phyloP scores from a whole-genome alignment of 352 stramenopile species.

The Phytophthora agathidicida region DNA sequence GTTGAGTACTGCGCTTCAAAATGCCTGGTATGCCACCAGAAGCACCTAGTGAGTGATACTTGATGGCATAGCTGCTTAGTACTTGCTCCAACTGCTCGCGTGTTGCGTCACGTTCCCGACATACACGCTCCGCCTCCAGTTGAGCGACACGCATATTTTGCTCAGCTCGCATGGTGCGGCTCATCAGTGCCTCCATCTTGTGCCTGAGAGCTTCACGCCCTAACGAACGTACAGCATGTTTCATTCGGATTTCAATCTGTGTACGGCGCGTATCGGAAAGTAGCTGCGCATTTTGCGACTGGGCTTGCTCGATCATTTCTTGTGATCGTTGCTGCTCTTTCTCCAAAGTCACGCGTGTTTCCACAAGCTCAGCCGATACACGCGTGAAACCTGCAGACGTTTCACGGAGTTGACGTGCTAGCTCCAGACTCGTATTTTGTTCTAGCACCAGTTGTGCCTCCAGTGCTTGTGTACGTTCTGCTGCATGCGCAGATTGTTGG shows the following conservation, averaged over 20 bases:
- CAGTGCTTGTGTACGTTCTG: slow-evolving; percentile 40
- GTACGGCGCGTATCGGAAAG: slow-evolving; percentile 58
- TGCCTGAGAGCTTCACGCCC: slow-evolving; percentile 67
- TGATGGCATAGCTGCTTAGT: slow-evolving; percentile 53
- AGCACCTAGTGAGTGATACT: slow-evolving; percentile 52
- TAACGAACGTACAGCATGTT: slow-evolving; percentile 58
- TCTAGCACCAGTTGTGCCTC: slow-evolving; percentile 64
- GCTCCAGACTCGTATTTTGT: slow-evolving; percentile 44
- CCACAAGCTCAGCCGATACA: slow-evolving; percentile 52
- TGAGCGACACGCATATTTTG: slow-evolving; percentile 60
- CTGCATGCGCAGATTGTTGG: slow-evolving; percentile 34
- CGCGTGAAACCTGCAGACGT: slow-evolving; percentile 47
- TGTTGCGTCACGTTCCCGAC: slow-evolving; percentile 41
- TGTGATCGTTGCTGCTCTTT: slow-evolving; percentile 36
- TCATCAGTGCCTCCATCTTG: slow-evolving; percentile 69
- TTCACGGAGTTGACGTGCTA: slow-evolving; percentile 63
- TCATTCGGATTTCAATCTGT: slow-evolving; percentile 60
- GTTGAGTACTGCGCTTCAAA: slow-evolving; percentile 41
- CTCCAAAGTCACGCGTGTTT: slow-evolving; percentile 55
- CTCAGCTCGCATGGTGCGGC: slow-evolving; percentile 52
- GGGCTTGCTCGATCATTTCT: slow-evolving; percentile 52
- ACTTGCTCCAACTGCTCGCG: slow-evolving; percentile 58
- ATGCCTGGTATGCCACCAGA: slow-evolving; percentile 62
- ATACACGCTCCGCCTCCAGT: slow-evolving; percentile 42
- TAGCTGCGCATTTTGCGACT: slow-evolving; percentile 48